phyloP scores from a whole-genome alignment of 805 yeast genomes.

The Blastobotrys attinorum region DNA sequence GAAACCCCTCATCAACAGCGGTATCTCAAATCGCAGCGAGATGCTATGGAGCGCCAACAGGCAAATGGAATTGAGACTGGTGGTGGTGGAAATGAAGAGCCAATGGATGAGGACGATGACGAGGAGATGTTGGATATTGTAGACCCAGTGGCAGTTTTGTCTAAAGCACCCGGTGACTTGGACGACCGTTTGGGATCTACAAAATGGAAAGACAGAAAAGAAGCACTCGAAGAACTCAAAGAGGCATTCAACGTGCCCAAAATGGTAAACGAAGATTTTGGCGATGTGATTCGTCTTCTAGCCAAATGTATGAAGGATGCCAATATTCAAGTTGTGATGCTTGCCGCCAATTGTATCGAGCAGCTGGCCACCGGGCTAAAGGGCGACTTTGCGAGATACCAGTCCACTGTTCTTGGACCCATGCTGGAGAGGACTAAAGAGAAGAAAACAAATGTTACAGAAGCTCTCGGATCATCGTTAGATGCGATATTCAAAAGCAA shows the following conservation, averaged over 20 bases:
- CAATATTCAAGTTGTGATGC: slow-evolving; percentile 75
- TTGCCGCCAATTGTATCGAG: slow-evolving; percentile 62
- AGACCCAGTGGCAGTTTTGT: slow-evolving; percentile 60
- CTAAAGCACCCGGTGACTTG: slow-evolving; percentile 60
- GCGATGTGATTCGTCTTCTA: slow-evolving; percentile 51
- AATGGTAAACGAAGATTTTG: slow-evolving; percentile 53
- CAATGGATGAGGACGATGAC: slow-evolving; percentile 39
- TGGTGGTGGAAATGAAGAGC: slow-evolving; percentile 34
- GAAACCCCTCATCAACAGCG: slow-evolving; percentile 41
- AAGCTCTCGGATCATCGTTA: slow-evolving; percentile 58
- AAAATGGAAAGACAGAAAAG: slow-evolving; percentile 91
- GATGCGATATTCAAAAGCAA: slow-evolving; percentile 52
- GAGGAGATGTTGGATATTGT: slow-evolving; percentile 63
- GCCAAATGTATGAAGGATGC: slow-evolving; percentile 81
- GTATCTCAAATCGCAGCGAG: slow-evolving; percentile 46
- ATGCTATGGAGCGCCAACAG: slow-evolving; percentile 29
- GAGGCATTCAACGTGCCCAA: slow-evolving; percentile 41
- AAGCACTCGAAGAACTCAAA: slow-evolving; percentile 56
- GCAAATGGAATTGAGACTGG: slow-evolving; percentile 30
- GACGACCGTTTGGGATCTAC: slow-evolving; percentile 45
- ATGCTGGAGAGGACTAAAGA: slow-evolving; percentile 81
- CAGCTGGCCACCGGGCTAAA: slow-evolving; percentile 61
- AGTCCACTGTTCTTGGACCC: slow-evolving; percentile 45
- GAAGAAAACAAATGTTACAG: slow-evolving; percentile 70
- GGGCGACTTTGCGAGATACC: slow-evolving; percentile 46